A percentile compares a stretch with the other conserved stretches of the same genome.
phyloP scores from a whole-genome alignment of 805 yeast species.

The Nakazawaea populi region DNA sequence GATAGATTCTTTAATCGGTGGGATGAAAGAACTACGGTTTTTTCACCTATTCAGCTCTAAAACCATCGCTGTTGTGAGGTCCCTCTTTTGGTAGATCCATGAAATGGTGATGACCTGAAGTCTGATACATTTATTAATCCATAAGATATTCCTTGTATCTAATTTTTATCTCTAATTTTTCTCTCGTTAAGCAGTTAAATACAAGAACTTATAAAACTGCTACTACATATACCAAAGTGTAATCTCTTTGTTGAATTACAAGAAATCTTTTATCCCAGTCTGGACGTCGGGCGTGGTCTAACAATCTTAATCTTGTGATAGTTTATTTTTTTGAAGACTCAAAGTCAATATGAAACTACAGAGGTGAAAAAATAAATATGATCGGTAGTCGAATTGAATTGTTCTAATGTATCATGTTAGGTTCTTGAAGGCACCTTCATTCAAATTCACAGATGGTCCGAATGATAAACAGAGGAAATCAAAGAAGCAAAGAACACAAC shows the following conservation, averaged over 20 bases:
- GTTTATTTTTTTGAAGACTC: no score
- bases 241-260: no score
- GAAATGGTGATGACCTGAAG: constrained; percentile 96
- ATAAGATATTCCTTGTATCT: no score
- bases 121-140: constrained; percentile 48
- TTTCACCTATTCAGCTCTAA: constrained; percentile 59
- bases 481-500: constrained; percentile 10
- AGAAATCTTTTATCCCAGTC: no score
- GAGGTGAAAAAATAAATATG: no score
- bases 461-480: constrained; percentile 12
- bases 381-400: neutral
- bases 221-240: no score
- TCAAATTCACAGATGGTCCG: constrained; percentile 9
- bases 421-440: constrained; percentile 26
- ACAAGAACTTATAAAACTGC: no score
- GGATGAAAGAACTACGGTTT: constrained; percentile 11
- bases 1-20: constrained; percentile 19
- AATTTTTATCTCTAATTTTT: no score
- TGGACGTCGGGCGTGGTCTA: no score
- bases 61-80: constrained; percentile 98
- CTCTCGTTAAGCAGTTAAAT: no score
- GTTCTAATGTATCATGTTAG: constrained; percentile 27
- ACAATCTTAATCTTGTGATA: no score
- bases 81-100: constrained; percentile 80
- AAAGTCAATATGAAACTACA: no score